Base-by-base conservation (phyloP, 129 eudicot genomes). In the Pulicaria dysenterica region DNA sequence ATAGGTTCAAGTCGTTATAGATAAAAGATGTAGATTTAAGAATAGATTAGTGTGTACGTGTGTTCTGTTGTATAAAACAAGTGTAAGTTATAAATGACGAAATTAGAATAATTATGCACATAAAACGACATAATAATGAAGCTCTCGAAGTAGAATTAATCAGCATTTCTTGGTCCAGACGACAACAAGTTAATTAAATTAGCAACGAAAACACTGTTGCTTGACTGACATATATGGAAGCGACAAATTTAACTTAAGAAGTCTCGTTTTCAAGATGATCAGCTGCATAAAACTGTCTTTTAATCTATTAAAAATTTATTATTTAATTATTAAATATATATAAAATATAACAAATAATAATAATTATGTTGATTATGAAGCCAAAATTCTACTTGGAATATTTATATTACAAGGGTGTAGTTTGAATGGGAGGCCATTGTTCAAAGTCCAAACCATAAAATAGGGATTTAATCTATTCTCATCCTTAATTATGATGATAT, bases 351-450 rank as follows among this genome's bases (percentile, higher is more conserved):
- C 14, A 58, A 62, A 60, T 37, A 41, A 61, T 51, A 53, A 16
- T 56, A 41, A 55, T 54, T 37, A 60, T 12, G 12, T 59, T 7
- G 6, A 56, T 37, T 61, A 61, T 38, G 60, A 64, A 64, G 67
- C 73, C 73, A 75, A 44, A 75, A 56, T 13, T 56, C 66, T 65
- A 75, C 79, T 34, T 24, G 80, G 67, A 67, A 54, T 74, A 62
- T 74, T 47, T 73, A 78, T 67, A 82, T 74, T 73, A 48, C 67
- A 64, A 24, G 24, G 60, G 42, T 88, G 95, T 85, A 72, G 86
- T 85, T 85, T 85, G 91, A 88, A 88, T 14, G 59, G 88, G 88
- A 83, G 76, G 88, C 91, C 84, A 67, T 79, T 82, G 24, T 83
- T 86, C 85, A 77, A 83, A 83, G 89, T 81, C 87, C 84, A 81